These are phyloP conservation scores for Naganishia randhawae DNA, from an alignment of 768 basidiomycete species.

Conservation along the genomic window DNA sequence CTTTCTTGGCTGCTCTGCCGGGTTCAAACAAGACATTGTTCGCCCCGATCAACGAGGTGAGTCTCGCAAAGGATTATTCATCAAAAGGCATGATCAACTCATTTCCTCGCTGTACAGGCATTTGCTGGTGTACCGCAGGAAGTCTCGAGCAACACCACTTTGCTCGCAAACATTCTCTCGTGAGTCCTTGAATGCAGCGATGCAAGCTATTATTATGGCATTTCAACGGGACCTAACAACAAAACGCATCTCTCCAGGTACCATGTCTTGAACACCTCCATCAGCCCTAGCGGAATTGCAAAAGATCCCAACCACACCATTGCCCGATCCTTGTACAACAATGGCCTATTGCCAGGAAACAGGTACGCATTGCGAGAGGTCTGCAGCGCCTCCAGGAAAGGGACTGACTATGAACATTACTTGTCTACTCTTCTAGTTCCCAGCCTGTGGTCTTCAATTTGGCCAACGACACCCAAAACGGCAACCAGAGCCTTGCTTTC, in stretches of 20 bases:
- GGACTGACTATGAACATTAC: neutral
- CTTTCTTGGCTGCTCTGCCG: constrained; percentile 53
- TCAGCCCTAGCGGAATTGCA: constrained; percentile 52
- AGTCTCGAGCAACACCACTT: constrained; percentile 49
- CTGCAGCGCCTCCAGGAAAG: neutral
- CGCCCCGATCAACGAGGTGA: constrained; percentile 36
- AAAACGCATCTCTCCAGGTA: constrained; percentile 52
- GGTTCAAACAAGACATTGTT: constrained; percentile 36
- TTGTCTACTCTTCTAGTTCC: neutral
- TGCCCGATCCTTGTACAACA: constrained; percentile 62
- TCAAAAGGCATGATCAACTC: constrained; percentile 61
- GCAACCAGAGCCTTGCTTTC: constrained; percentile 42
- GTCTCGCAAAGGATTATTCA: constrained; percentile 38
- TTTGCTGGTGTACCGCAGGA: constrained; percentile 50
- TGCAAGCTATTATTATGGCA: no score
- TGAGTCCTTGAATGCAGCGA: neutral
- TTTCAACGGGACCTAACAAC: no score
- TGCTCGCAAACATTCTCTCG: constrained; percentile 57
- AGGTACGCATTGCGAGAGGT: neutral
- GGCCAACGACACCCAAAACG: neutral
- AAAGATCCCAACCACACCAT: constrained; percentile 61
- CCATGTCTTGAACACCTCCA: constrained; percentile 60
- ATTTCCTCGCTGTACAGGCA: constrained; percentile 51
- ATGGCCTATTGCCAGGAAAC: constrained; percentile 23
- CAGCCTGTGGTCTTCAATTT: constrained; percentile 38